Conservation (phyloP, 495 filamentous ascomycete genomes). For the Xylaria sp. region DNA sequence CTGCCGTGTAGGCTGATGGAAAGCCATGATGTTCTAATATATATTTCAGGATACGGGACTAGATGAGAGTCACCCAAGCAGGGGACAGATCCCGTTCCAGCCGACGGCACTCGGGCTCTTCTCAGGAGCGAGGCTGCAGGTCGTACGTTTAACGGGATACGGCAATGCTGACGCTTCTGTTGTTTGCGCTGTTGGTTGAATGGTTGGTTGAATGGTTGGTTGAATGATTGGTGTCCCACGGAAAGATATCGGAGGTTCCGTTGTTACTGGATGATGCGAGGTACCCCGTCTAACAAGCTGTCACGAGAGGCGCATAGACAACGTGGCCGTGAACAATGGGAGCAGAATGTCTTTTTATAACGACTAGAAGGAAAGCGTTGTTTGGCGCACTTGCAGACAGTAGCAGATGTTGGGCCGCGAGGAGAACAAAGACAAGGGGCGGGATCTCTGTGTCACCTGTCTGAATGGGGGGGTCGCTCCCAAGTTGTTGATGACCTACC, state of each 20-base stretch:
- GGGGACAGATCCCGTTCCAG: conserved; percentile 32
- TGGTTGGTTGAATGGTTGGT: too few species aligned
- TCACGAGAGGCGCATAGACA: conserved; percentile 6
- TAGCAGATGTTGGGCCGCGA: conserved; percentile 2
- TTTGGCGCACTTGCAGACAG: neutral
- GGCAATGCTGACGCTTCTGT: neutral
- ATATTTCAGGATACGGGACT: neutral
- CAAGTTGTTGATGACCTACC: conserved; percentile 17
- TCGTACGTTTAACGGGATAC: neutral
- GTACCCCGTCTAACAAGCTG: neutral
- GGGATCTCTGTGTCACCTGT: conserved; percentile 21
- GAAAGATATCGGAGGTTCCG: conserved; percentile 15
- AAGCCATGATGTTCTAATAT: conserved; percentile 68
- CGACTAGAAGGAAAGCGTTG: neutral
- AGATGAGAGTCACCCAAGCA: conserved; percentile 34
- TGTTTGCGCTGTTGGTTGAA: neutral
- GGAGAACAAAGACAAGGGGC: neutral
- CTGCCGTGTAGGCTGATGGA: conserved; percentile 75
- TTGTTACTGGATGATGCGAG: neutral
- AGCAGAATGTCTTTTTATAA: neutral
- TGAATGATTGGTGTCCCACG: neutral
- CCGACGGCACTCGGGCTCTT: neutral
- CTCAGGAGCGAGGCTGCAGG: neutral
- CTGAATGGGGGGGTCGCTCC: neutral
- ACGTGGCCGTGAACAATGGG: neutral